A percentile compares a stretch with the other conserved stretches of the same genome.
Evolutionary conservation across 495 filamentous ascomycete species (phyloP).

Genomic region (Polyplosphaeria fusca): DNA sequence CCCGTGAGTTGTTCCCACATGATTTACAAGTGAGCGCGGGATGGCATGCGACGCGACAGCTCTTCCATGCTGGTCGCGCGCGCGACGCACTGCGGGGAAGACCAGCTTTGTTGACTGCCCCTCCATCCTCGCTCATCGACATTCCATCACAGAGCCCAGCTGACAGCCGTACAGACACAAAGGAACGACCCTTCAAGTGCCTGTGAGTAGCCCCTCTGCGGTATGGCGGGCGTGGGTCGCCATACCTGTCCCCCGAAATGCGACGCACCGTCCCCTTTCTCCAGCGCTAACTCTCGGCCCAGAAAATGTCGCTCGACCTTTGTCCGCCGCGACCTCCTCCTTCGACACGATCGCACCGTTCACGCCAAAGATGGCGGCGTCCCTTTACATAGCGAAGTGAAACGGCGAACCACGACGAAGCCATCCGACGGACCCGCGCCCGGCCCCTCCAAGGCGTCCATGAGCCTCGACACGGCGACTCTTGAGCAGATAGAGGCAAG

Average conservation of each 20-base stretch:
- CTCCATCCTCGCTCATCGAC: too few relatives aligned
- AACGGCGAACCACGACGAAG: constrained; percentile 75
- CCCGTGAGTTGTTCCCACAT: constrained; percentile 72
- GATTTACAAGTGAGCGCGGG: too few relatives aligned
- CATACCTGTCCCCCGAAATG: too few relatives aligned
- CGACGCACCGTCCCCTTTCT: too few relatives aligned
- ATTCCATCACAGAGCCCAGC: too few relatives aligned
- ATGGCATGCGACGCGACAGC: too few relatives aligned
- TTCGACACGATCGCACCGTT: constrained; percentile 96
- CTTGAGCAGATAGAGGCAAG: constrained; percentile 93
- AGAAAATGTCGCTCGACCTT: constrained; percentile 99
- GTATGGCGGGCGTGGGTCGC: too few relatives aligned
- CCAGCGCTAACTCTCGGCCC: too few relatives aligned
- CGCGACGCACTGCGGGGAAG: constrained; percentile 30
- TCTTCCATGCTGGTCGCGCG: constrained; percentile 24
- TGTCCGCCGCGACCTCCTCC: constrained; percentile 89
- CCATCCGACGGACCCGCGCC: constrained; percentile 59
- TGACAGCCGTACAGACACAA: too few relatives aligned
- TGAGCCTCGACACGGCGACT: constrained; percentile 80
- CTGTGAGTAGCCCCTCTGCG: too few relatives aligned
- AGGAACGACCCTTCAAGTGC: constrained; percentile 98
- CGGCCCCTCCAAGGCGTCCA: constrained; percentile 72
- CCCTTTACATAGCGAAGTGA: constrained; percentile 89
- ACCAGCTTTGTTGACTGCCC: constrained; percentile 31
- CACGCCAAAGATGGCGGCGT: constrained; percentile 98